phyloP scores from a whole-genome alignment of 2,329 filamentous ascomycete genomes.

The Fusarium citri region DNA sequence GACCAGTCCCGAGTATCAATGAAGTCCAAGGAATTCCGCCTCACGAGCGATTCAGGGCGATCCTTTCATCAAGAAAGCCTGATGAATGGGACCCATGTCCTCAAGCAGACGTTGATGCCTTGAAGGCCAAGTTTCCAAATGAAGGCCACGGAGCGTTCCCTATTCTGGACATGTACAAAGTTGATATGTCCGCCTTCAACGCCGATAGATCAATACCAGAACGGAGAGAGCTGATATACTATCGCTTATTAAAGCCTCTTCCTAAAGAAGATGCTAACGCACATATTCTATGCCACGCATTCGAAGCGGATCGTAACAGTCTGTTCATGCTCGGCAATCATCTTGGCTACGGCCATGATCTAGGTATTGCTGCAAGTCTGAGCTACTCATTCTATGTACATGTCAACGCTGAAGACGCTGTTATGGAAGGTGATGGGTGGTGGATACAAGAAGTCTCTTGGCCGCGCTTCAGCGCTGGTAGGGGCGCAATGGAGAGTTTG shows the following conservation, averaged over 20 bases:
- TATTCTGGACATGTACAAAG: slow-evolving; percentile 65
- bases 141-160: slow-evolving; percentile 60
- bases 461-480: slow-evolving; percentile 59
- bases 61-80: slow-evolving; percentile 54
- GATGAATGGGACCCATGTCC: slow-evolving; percentile 60
- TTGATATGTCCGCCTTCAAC: slow-evolving; percentile 63
- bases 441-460: slow-evolving; percentile 66
- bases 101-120: slow-evolving; percentile 58
- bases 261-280: slow-evolving; percentile 55
- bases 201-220: slow-evolving; percentile 56
- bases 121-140: slow-evolving; percentile 53
- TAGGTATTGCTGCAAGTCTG: slow-evolving; percentile 59
- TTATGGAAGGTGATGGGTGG: slow-evolving; percentile 62
- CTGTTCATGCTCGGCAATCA: slow-evolving; percentile 64
- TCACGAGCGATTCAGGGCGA: slow-evolving; percentile 56
- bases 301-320: slow-evolving; percentile 65
- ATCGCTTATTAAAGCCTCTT: slow-evolving; percentile 60
- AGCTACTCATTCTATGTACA: slow-evolving; percentile 66
- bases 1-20: slow-evolving; percentile 51
- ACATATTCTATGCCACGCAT: slow-evolving; percentile 63
- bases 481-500: slow-evolving; percentile 61
- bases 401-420: slow-evolving; percentile 59
- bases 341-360: slow-evolving; percentile 57
- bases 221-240: slow-evolving; percentile 61
- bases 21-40: slow-evolving; percentile 55